These are phyloP conservation scores for Blastomyces gilchristii DNA, from an alignment of 2,329 filamentous ascomycete species.

Conservation along the genomic window DNA sequence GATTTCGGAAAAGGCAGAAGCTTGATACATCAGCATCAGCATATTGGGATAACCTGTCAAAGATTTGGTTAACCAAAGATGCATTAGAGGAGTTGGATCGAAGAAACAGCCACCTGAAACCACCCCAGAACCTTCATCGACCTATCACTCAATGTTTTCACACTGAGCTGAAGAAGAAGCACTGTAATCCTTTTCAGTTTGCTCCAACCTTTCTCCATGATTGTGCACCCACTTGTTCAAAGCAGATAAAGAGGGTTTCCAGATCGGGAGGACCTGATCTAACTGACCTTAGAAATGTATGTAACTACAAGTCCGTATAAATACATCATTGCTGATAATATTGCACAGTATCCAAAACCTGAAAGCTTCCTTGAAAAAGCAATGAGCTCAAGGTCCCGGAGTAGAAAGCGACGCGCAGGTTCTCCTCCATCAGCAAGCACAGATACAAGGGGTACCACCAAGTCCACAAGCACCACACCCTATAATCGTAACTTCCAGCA, in stretches of 20 bases:
- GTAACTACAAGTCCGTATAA: constrained; percentile 4
- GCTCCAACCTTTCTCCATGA: constrained; percentile 1
- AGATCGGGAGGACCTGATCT: not conserved
- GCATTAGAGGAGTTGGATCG: too few species aligned
- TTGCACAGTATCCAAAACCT: not conserved
- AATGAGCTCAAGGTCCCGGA: not conserved
- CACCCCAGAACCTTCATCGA: too few species aligned
- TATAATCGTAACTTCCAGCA: too few species aligned
- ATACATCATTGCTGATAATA: constrained; percentile 2
- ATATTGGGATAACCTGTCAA: too few species aligned
- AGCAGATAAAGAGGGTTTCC: constrained; percentile 10
- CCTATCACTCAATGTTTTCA: too few species aligned
- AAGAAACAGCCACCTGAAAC: too few species aligned
- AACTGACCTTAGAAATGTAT: constrained; percentile 14
- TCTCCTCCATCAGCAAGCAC: constrained; percentile 5
- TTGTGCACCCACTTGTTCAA: constrained; percentile 3
- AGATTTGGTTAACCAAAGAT: too few species aligned
- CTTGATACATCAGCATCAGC: too few species aligned
- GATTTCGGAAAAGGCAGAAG: too few species aligned
- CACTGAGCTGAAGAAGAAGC: constrained; percentile 5
- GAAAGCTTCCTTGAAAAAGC: not conserved
- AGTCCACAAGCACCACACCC: too few species aligned
- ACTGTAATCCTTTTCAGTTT: constrained; percentile 2
- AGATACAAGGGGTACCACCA: not conserved
- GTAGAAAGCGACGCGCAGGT: constrained; percentile 9